Evolutionary conservation across 1,284 basidiomycete genomes (phyloP), one percentile per base, ranked within the genome.

Genomic region (Filobasidium uniguttulatum): DNA sequence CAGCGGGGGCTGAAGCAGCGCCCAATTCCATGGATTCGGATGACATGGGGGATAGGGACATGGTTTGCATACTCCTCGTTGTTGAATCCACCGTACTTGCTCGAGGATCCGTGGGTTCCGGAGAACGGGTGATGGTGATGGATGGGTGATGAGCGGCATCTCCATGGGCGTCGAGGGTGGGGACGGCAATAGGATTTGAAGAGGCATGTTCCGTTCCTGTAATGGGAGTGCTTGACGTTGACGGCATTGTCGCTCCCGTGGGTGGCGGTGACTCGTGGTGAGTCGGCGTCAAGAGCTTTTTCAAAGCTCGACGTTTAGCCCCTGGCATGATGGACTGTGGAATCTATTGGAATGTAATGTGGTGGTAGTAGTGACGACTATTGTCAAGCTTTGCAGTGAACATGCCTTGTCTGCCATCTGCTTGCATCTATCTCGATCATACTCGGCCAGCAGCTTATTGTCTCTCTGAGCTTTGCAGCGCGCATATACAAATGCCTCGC

Each of bases 291-390:
- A 67, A 56, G 33, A 68, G 62, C 55, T 68, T 67, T 50, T 68
- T 68, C 17, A 68, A 56, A 9, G 64, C 64, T 45, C 63, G 55
- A 23, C 67, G 62, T 55, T 68, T 68, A 29, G 63, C 60, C 45
- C 68, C 68, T 10, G 66, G 63, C 66, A 66, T 66, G 15, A 34
- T 58, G 46, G 33, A n/a, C n/a, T n/a, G n/a, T n/a, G n/a, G n/a
- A n/a, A n/a, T n/a, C n/a, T n/a, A n/a, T n/a, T n/a, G n/a, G n/a
- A n/a, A n/a, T n/a, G n/a, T n/a, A n/a, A n/a, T n/a, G n/a, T n/a
- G n/a, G n/a, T n/a, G n/a, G n/a, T n/a, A n/a, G n/a, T n/a, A n/a
- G n/a, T n/a, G n/a, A n/a, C n/a, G n/a, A n/a, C n/a, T n/a, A n/a
- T n/a, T n/a, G n/a, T n/a, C n/a, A n/a, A n/a, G n/a, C n/a, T n/a